A percentile compares a stretch with the other conserved stretches of the same genome.
phyloP scores from a whole-genome alignment of 768 basidiomycete species.

The Lanmaoa pseudosensibilis region DNA sequence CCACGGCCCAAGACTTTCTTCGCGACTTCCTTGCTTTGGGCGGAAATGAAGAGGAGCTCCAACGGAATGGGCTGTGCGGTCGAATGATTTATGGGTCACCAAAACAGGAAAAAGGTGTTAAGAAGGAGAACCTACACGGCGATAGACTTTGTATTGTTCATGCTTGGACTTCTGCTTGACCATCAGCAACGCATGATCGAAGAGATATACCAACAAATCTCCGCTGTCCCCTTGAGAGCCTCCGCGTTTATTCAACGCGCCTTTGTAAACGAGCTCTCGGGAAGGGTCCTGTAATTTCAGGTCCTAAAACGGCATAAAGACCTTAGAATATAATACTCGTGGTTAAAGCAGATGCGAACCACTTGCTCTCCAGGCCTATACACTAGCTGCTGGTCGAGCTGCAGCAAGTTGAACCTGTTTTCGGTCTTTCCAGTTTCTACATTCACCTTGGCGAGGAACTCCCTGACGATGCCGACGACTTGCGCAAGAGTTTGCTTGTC shows the following conservation, averaged over 20 bases:
- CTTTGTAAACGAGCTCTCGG: constrained; percentile 90
- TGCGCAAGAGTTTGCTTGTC: constrained; percentile 80
- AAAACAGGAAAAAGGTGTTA: background rate
- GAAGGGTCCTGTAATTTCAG: constrained; percentile 83
- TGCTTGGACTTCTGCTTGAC: constrained; percentile 93
- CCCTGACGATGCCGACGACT: constrained; percentile 73
- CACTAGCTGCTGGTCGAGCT: constrained; percentile 87
- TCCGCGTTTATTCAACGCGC: constrained; percentile 81
- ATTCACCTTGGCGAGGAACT: constrained; percentile 87
- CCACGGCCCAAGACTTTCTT: constrained; percentile 43
- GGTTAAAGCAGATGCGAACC: constrained; percentile 46
- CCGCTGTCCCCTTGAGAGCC: constrained; percentile 73
- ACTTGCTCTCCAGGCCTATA: constrained; percentile 91
- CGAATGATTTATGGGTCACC: constrained; percentile 4
- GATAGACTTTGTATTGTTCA: constrained; percentile 91
- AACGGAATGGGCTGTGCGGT: constrained; percentile 84
- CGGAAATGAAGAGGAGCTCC: constrained; percentile 82
- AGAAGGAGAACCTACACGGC: constrained; percentile 60
- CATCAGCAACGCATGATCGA: constrained; percentile 95
- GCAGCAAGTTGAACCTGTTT: constrained; percentile 92
- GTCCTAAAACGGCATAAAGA: constrained; percentile 50
- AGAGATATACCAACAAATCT: constrained; percentile 90
- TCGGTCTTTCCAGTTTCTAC: constrained; percentile 93
- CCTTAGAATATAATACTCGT: background rate
- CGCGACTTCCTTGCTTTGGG: constrained; percentile 49